A percentile compares a stretch with the other conserved stretches of the same genome.
Conservation (phyloP, 108 stramenopile species). For the Conticribra guillardii region DNA sequence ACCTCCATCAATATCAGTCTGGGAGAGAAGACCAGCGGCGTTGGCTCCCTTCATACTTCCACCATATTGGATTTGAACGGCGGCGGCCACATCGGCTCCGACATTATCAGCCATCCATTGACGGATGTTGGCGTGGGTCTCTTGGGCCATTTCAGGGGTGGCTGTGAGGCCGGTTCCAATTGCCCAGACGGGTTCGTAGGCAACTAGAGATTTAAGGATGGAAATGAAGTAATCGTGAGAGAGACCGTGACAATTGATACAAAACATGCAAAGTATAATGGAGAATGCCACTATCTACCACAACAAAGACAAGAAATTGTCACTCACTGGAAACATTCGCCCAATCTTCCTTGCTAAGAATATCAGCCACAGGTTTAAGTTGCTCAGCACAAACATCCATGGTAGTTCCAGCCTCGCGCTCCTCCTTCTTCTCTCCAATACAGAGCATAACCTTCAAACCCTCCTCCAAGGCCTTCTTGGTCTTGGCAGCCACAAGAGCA, state of each 20-base stretch:
- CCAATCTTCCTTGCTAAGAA: slow-evolving; percentile 83
- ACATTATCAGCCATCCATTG: slow-evolving; percentile 91
- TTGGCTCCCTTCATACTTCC: slow-evolving; percentile 96
- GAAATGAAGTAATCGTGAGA: not conserved
- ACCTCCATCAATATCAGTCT: slow-evolving; percentile 96
- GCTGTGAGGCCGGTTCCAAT: slow-evolving; percentile 99
- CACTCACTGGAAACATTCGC: slow-evolving; percentile 85
- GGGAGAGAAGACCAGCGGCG: slow-evolving; percentile 78
- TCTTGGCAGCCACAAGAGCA: slow-evolving; percentile 93
- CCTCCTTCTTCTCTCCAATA: slow-evolving; percentile 98
- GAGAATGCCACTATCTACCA: too few species aligned
- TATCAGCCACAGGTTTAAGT: slow-evolving; percentile 81
- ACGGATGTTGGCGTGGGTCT: slow-evolving; percentile 95
- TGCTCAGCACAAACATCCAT: slow-evolving; percentile 91
- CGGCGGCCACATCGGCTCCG: slow-evolving; percentile 77
- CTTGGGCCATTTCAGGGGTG: slow-evolving; percentile 99
- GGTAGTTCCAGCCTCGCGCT: slow-evolving; percentile 92
- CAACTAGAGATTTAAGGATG: slow-evolving; percentile 24
- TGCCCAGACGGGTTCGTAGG: slow-evolving; percentile 92
- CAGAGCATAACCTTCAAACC: slow-evolving; percentile 98
- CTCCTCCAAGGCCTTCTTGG: slow-evolving; percentile 93
- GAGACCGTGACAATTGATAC: not conserved
- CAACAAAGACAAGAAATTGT: too few species aligned
- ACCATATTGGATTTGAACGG: slow-evolving; percentile 96
- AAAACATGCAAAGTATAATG: not conserved